Percentiles rank a stretch among this genome's conserved stretches.
phyloP scores from a whole-genome alignment of 495 filamentous ascomycete species.

The Tuber indicum region DNA sequence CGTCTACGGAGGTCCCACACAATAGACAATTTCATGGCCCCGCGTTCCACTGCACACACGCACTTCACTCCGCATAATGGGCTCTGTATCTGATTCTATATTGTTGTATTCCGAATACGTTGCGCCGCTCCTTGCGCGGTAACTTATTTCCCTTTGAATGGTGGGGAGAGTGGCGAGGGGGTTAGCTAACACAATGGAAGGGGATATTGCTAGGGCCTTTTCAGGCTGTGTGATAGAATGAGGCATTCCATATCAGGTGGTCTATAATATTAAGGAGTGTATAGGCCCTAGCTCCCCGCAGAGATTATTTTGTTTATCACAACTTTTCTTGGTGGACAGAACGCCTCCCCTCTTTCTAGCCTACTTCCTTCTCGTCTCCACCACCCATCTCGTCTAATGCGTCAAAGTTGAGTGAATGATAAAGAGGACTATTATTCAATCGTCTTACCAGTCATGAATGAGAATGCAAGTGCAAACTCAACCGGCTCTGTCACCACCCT shows the following conservation, averaged over 20 bases:
- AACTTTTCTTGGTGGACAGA: background rate
- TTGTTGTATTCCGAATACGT: background rate
- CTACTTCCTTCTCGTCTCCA: background rate
- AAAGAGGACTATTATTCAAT: background rate
- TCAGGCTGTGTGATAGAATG: background rate
- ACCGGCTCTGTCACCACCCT: background rate
- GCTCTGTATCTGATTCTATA: background rate
- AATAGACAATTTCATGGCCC: background rate
- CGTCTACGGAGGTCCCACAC: no score
- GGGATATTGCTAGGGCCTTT: background rate
- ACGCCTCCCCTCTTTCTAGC: background rate
- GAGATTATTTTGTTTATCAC: background rate
- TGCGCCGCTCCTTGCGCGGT: background rate
- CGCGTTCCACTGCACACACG: background rate
- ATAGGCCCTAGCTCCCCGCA: background rate
- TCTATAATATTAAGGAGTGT: background rate
- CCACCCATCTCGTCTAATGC: background rate
- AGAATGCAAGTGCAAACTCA: background rate
- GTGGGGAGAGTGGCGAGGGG: background rate
- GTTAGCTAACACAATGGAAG: background rate
- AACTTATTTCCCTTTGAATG: slow-evolving; percentile 1
- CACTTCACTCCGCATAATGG: background rate
- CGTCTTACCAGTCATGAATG: background rate
- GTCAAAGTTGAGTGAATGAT: background rate
- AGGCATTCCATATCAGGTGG: background rate